phyloP scores from a whole-genome alignment of 768 basidiomycete genomes.

The Russula foetens region DNA sequence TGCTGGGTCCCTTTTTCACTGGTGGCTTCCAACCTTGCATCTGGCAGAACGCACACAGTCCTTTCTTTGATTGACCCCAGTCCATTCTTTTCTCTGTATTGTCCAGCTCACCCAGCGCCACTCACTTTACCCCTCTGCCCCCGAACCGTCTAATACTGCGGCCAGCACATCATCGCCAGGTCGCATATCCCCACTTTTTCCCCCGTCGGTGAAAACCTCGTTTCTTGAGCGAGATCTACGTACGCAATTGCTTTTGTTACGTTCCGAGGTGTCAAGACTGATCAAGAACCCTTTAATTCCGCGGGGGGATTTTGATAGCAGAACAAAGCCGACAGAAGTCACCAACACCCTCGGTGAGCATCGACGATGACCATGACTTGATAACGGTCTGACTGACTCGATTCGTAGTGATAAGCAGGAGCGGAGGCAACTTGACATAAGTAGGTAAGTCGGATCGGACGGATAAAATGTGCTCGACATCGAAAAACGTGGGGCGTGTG shows the following conservation, averaged over 20 bases:
- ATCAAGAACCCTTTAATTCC: slow-evolving; percentile 7
- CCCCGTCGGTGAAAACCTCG: not conserved
- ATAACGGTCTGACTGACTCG: not conserved
- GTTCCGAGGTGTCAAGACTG: slow-evolving; percentile 6
- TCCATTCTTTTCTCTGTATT: slow-evolving; percentile 13
- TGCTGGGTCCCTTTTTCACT: slow-evolving; percentile 14
- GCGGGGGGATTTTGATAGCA: slow-evolving; percentile 4
- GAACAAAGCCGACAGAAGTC: slow-evolving; percentile 7
- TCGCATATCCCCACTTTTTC: not conserved
- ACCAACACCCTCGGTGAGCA: slow-evolving; percentile 4
- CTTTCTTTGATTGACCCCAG: slow-evolving; percentile 19
- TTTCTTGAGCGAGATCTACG: not conserved
- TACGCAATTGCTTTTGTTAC: not conserved
- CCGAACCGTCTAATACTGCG: not conserved
- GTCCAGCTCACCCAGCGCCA: slow-evolving; percentile 15
- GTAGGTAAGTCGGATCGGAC: slow-evolving; percentile 20
- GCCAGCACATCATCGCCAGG: slow-evolving; percentile 1
- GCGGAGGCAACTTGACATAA: not conserved
- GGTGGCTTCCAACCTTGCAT: slow-evolving; percentile 14
- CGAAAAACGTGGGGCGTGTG: slow-evolving; percentile 38
- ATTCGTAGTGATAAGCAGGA: not conserved
- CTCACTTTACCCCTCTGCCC: not conserved
- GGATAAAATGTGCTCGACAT: slow-evolving; percentile 25
- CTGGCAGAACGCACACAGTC: slow-evolving; percentile 20
- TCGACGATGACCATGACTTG: not conserved